Evolutionary conservation across 306 rosid species (phyloP).

Genomic region (Alnus glutinosa): DNA sequence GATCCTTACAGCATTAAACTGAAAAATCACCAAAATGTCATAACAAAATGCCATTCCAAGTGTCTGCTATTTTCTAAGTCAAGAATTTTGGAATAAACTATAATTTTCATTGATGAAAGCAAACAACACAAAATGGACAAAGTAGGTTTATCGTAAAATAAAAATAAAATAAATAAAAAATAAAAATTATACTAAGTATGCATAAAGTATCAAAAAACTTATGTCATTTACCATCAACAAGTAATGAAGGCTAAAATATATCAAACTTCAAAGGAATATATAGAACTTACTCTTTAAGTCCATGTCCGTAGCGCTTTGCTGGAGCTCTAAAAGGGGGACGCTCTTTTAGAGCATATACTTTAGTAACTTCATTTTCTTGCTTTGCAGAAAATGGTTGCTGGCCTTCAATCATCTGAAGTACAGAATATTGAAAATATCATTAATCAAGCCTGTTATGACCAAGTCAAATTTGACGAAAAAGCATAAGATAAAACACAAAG

Average conservation of each 20-base stretch:
- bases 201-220: background rate
- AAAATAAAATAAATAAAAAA: background rate
- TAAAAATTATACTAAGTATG: background rate
- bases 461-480: slow-evolving; percentile 5
- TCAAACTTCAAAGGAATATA: slow-evolving; percentile 25
- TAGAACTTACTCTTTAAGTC: slow-evolving; percentile 68
- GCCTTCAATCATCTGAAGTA: slow-evolving; percentile 88
- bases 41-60: background rate
- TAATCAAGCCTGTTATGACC: slow-evolving; percentile 23
- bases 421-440: slow-evolving; percentile 33
- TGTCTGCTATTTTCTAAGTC: background rate
- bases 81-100: background rate
- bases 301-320: slow-evolving; percentile 65
- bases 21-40: background rate
- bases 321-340: slow-evolving; percentile 90
- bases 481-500: slow-evolving; percentile 5
- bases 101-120: background rate
- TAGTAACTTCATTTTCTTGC: slow-evolving; percentile 67
- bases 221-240: background rate
- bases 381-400: slow-evolving; percentile 65
- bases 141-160: background rate
- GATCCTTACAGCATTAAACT: background rate
- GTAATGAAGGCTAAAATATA: slow-evolving; percentile 1
- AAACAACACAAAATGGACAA: background rate
- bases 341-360: slow-evolving; percentile 58